These are phyloP conservation scores for Astraeus odoratus DNA, from an alignment of 768 basidiomycete genomes.

Conservation along the genomic window DNA sequence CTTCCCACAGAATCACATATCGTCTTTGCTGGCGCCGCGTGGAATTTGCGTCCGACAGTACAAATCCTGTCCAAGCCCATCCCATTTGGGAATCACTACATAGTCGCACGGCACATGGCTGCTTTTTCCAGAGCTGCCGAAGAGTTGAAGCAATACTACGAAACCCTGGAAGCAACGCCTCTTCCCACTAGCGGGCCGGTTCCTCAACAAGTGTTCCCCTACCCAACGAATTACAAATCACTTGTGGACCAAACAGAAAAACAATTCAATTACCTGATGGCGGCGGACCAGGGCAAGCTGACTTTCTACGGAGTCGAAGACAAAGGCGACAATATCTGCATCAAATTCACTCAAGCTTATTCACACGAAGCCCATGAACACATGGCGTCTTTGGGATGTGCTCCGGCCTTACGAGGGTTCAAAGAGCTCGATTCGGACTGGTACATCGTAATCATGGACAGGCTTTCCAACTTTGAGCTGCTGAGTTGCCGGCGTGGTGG, in stretches of 20 bases:
- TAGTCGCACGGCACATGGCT: conserved; percentile 15
- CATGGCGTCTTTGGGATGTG: conserved; percentile 15
- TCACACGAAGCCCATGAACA: conserved; percentile 21
- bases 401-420: conserved; percentile 21
- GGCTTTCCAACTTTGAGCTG: conserved; percentile 9
- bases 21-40: conserved; percentile 21
- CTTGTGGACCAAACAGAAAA: conserved; percentile 2
- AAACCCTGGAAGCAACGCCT: conserved; percentile 2
- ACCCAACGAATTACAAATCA: conserved; percentile 7
- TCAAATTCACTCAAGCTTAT: conserved; percentile 25
- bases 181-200: background rate
- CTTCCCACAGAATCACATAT: conserved; percentile 19
- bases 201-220: background rate
- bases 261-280: conserved; percentile 13
- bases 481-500: background rate
- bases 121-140: conserved; percentile 20
- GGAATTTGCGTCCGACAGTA: conserved; percentile 15
- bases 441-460: conserved; percentile 30
- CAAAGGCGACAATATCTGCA: conserved; percentile 12
- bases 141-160: conserved; percentile 20
- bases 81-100: conserved; percentile 17
- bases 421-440: conserved; percentile 23
- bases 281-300: conserved; percentile 3
- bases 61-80: conserved; percentile 21
- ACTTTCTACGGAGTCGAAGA: conserved; percentile 9